These are phyloP conservation scores for Jackrogersella minutella DNA, from an alignment of 495 filamentous ascomycete species.

Conservation along the genomic window DNA sequence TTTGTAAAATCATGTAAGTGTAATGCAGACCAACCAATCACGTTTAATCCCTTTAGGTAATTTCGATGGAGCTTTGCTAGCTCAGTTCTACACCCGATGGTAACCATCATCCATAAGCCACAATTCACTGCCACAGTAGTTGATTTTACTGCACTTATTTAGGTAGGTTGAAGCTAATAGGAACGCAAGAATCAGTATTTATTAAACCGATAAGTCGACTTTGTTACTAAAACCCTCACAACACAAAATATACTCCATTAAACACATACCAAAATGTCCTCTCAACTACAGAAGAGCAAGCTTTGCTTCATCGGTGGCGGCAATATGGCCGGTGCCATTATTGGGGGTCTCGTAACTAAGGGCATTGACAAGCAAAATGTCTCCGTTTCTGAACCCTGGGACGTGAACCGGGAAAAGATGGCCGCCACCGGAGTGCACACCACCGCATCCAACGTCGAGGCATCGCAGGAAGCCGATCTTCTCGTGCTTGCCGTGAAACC, in stretches of 20 bases:
- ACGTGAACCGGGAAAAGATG: slow-evolving; percentile 48
- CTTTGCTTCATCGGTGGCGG: slow-evolving; percentile 49
- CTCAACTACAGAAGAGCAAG: slow-evolving; percentile 43
- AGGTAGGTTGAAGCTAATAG: too few relatives aligned
- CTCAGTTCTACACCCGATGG: too few relatives aligned
- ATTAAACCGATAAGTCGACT: not conserved
- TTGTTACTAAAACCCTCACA: slow-evolving; percentile 9
- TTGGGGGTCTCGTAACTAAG: slow-evolving; percentile 46
- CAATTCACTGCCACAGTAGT: too few relatives aligned
- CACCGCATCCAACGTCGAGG: slow-evolving; percentile 48
- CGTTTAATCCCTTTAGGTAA: too few relatives aligned
- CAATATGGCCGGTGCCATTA: slow-evolving; percentile 52
- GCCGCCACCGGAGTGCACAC: slow-evolving; percentile 42
- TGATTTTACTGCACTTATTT: too few relatives aligned
- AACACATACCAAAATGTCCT: slow-evolving; percentile 34
- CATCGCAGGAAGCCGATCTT: slow-evolving; percentile 41
- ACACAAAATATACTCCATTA: not conserved
- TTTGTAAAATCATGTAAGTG: too few relatives aligned
- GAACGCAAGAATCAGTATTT: too few relatives aligned
- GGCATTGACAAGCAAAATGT: slow-evolving; percentile 54
- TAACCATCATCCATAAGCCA: too few relatives aligned
- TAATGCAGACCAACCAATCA: too few relatives aligned
- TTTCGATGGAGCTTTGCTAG: too few relatives aligned
- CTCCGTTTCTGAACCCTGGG: slow-evolving; percentile 50
- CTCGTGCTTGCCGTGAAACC: slow-evolving; percentile 51